phyloP scores from a whole-genome alignment of 2,329 filamentous ascomycete genomes.

The Trichoderma afroharzianum region DNA sequence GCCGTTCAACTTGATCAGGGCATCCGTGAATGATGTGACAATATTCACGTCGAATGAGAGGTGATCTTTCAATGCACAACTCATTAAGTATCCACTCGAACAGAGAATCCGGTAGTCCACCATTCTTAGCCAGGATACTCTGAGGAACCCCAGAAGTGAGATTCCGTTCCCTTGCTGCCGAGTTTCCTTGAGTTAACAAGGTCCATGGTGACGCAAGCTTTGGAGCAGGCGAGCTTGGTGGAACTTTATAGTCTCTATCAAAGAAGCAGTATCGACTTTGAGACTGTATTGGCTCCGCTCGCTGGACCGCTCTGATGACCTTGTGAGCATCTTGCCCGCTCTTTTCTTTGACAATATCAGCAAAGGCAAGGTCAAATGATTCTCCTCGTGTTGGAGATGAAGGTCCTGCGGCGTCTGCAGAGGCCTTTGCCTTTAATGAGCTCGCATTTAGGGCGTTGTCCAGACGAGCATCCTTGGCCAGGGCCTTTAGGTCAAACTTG shows the following conservation, averaged over 20 bases:
- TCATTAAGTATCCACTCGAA: constrained; percentile 64
- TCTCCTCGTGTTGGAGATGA: background rate
- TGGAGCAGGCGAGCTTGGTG: constrained; percentile 26
- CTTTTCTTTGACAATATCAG: constrained; percentile 34
- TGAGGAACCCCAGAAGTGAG: constrained; percentile 61
- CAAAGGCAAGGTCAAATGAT: constrained; percentile 23
- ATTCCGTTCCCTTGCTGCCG: constrained; percentile 49
- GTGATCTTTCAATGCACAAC: constrained; percentile 52
- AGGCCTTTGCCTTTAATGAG: constrained; percentile 41
- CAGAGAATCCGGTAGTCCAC: constrained; percentile 57
- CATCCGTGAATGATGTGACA: constrained; percentile 49
- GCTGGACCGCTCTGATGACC: constrained; percentile 47
- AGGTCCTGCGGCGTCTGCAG: constrained; percentile 26
- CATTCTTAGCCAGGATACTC: constrained; percentile 38
- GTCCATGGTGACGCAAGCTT: constrained; percentile 42
- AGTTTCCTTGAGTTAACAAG: constrained; percentile 44
- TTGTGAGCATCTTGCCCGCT: constrained; percentile 44
- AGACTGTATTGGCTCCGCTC: constrained; percentile 40
- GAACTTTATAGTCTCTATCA: constrained; percentile 30
- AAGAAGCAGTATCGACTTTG: constrained; percentile 50
- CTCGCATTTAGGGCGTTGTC: constrained; percentile 59
- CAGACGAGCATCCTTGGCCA: constrained; percentile 56
- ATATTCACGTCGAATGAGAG: constrained; percentile 59
- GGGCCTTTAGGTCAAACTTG: constrained; percentile 60
- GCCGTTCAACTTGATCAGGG: constrained; percentile 39